Evolutionary conservation across 1,139 yeast genomes (phyloP).

Genomic region (Kurtzmaniella quercitrusa): DNA sequence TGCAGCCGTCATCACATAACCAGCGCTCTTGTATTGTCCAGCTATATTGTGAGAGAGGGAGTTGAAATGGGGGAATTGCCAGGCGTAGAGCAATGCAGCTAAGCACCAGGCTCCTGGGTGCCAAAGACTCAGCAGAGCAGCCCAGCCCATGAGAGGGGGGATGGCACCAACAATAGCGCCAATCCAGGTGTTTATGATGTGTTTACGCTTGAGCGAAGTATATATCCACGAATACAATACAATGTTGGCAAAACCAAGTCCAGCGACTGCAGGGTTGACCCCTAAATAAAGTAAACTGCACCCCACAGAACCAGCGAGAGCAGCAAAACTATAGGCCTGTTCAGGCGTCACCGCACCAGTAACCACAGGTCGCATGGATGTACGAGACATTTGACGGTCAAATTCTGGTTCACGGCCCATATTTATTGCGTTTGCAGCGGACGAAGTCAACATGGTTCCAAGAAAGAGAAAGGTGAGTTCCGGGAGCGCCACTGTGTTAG

Average conservation of each 20-base stretch:
- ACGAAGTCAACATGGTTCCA: slow-evolving; percentile 87
- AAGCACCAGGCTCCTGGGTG: slow-evolving; percentile 96
- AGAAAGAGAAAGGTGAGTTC: slow-evolving; percentile 68
- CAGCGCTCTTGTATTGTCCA: slow-evolving; percentile 85
- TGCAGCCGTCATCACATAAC: slow-evolving; percentile 95
- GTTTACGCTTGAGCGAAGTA: slow-evolving; percentile 82
- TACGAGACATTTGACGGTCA: slow-evolving; percentile 85
- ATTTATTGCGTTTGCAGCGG: slow-evolving; percentile 93
- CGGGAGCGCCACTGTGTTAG: slow-evolving; percentile 66
- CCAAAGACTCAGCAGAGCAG: slow-evolving; percentile 75
- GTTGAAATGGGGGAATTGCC: slow-evolving; percentile 99
- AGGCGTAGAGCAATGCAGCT: slow-evolving; percentile 85
- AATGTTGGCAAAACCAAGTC: slow-evolving; percentile 73
- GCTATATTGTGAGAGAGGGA: slow-evolving; percentile 85
- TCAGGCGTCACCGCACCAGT: slow-evolving; percentile 70
- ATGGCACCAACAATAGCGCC: slow-evolving; percentile 98
- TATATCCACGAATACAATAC: slow-evolving; percentile 83
- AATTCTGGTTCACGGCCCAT: slow-evolving; percentile 95
- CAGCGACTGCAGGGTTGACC: slow-evolving; percentile 81
- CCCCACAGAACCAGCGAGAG: slow-evolving; percentile 67
- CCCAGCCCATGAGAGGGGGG: slow-evolving; percentile 99
- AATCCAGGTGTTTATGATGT: slow-evolving; percentile 93
- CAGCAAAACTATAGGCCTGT: slow-evolving; percentile 82
- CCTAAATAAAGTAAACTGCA: slow-evolving; percentile 66
- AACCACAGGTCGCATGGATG: slow-evolving; percentile 87